phyloP scores from a whole-genome alignment of 305 asterid species.

The Fraxinus sp. region DNA sequence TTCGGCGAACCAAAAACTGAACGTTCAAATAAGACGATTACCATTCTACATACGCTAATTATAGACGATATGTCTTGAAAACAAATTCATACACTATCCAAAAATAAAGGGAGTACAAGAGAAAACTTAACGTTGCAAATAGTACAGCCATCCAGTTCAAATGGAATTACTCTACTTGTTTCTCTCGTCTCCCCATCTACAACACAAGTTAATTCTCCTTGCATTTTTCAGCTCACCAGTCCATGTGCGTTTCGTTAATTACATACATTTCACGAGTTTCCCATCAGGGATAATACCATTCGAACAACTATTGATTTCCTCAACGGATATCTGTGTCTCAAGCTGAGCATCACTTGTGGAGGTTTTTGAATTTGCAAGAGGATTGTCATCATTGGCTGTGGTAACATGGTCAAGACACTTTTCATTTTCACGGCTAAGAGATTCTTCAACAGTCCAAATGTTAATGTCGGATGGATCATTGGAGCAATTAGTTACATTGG shows the following conservation, averaged over 20 bases:
- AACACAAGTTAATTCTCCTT: not conserved
- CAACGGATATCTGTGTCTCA: conserved; percentile 28
- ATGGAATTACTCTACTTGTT: not conserved
- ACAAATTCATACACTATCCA: conserved; percentile 5
- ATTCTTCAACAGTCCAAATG: not conserved
- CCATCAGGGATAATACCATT: conserved; percentile 18
- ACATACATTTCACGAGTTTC: conserved; percentile 18
- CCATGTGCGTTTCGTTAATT: not conserved
- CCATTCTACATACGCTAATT: conserved; percentile 30
- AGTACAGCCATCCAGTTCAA: conserved; percentile 13
- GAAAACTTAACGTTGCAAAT: not conserved
- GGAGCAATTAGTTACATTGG: conserved; percentile 13
- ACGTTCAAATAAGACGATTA: conserved; percentile 25
- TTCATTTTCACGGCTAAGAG: conserved; percentile 7
- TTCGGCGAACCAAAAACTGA: conserved; percentile 9
- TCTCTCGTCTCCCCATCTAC: conserved; percentile 15
- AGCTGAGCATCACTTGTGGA: conserved; percentile 17
- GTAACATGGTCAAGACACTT: not conserved
- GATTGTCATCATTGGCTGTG: conserved; percentile 9
- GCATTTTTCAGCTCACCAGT: conserved; percentile 9
- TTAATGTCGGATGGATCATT: conserved; percentile 21
- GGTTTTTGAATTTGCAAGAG: not conserved
- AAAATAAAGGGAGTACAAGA: conserved; percentile 13
- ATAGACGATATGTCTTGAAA: conserved; percentile 17
- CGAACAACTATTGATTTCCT: conserved; percentile 21